phyloP scores from a whole-genome alignment of 2,329 filamentous ascomycete species.

The Dendryphion nanum region DNA sequence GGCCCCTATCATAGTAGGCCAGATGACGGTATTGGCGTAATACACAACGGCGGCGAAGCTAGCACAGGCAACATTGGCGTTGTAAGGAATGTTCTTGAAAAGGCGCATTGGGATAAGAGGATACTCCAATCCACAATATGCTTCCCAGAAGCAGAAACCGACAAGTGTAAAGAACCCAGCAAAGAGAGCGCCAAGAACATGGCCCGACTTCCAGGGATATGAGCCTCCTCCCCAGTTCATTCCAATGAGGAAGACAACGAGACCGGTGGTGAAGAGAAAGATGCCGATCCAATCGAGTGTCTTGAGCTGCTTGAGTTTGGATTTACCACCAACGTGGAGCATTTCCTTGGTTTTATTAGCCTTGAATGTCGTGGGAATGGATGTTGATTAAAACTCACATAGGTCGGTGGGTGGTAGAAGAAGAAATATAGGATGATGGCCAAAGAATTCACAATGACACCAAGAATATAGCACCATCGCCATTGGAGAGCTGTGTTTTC shows the following conservation, averaged over 20 bases:
- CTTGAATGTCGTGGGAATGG: background rate
- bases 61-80: constrained; percentile 33
- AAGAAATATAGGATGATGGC: constrained; percentile 32
- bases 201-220: constrained; percentile 35
- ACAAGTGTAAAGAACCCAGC: constrained; percentile 32
- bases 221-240: constrained; percentile 43
- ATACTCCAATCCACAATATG: constrained; percentile 27
- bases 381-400: constrained; percentile 15
- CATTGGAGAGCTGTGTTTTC: constrained; percentile 30
- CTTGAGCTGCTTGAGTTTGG: constrained; percentile 34
- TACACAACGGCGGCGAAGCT: constrained; percentile 34
- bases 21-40: constrained; percentile 33
- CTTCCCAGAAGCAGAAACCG: constrained; percentile 31
- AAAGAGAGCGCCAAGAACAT: constrained; percentile 36
- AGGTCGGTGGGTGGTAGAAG: constrained; percentile 37
- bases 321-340: constrained; percentile 33
- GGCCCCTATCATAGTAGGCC: constrained; percentile 29
- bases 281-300: constrained; percentile 49
- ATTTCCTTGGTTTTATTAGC: constrained; percentile 28
- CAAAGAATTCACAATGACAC: constrained; percentile 27
- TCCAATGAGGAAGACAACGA: constrained; percentile 48
- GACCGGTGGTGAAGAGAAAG: constrained; percentile 47
- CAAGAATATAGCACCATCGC: constrained; percentile 33
- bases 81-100: constrained; percentile 26
- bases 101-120: constrained; percentile 27